Evolutionary conservation across 2,329 filamentous ascomycete genomes (phyloP).

Genomic region (Lojkania enalia): DNA sequence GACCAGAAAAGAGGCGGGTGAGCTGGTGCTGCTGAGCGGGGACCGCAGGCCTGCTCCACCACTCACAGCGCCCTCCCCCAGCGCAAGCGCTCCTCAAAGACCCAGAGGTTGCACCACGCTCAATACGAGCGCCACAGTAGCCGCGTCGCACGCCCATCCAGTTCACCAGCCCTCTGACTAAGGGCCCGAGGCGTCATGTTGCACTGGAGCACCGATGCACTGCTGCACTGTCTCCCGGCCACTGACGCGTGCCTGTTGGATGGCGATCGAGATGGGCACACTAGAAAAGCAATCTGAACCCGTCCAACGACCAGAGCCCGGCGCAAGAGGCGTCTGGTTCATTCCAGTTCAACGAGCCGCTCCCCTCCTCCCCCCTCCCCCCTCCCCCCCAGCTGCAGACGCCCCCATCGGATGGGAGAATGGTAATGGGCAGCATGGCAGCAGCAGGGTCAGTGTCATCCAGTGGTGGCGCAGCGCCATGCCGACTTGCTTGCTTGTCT

Average conservation of each 20-base stretch:
- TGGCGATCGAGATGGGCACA: neutral
- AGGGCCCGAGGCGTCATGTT: neutral
- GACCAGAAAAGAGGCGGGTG: conserved; percentile 2
- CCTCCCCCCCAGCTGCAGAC: no score
- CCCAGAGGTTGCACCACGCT: neutral
- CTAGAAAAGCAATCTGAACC: no score
- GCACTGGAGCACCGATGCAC: neutral
- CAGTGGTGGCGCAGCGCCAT: conserved; percentile 13
- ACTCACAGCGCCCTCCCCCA: conserved; percentile 3
- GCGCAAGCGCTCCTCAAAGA: conserved; percentile 1
- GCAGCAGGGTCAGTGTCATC: neutral
- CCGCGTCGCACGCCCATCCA: no score
- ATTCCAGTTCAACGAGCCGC: no score
- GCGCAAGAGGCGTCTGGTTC: conserved; percentile 1
- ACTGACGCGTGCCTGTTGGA: neutral
- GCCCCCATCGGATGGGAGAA: no score
- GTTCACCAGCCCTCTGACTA: conserved; percentile 1
- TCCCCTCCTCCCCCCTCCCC: no score
- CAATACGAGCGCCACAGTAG: conserved; percentile 16
- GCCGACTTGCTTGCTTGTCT: neutral
- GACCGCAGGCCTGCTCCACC: neutral
- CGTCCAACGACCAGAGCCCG: conserved; percentile 2
- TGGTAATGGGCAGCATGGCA: neutral
- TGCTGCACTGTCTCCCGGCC: no score
- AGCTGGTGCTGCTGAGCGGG: conserved; percentile 4